Evolutionary conservation across 176 grass and related monocot genomes (phyloP), one percentile per base, ranked within the genome.

Genomic region (Carex cristatella): DNA sequence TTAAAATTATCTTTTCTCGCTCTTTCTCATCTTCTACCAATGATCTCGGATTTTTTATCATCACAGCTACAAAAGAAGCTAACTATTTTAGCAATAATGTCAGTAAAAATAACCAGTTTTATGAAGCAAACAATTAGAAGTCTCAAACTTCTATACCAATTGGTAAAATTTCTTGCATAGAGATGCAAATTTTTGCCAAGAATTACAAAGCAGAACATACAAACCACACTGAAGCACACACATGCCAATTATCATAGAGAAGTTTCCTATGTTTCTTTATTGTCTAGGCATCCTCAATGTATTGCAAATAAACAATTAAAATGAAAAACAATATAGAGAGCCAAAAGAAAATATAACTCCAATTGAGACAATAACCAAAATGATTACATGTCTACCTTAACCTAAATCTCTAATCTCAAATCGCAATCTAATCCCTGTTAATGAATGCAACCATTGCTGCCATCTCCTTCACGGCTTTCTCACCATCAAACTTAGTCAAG

Each of bases 381-480:
- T 2, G 1, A 76, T 31, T 48, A 30, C 12, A 76, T 76, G 40
- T 48, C 40, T 23, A 72, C 16, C 18, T 48, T 72, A 10, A 48
- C 40, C 69, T 61, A 61, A 30, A 62, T 65, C 19, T 81, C 16
- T 81, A 23, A 81, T 27, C 19, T 44, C 15, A 3, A 54, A 81
- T 15, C 9, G 3, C 32, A 57, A 79, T 79, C 64, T 85, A 77
- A 3, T 57, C 69, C 19, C 33, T 42, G 18, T 85, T 79, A 53
- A 94, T 88, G 86, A 94, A 94, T 15, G 73, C 74, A 14, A 55
- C 89, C 6, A 90, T 44, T 4, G 66, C 70, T 0, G 88, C 88
- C 90, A 92, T 90, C 90, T 91, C 87, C 74, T 62, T 80, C 0
- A 14, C 19, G 30, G 94, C 92, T 62, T 86, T 75, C 59, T 85